Base-by-base conservation (phyloP, 768 basidiomycete species). In the Suillus bovinus region DNA sequence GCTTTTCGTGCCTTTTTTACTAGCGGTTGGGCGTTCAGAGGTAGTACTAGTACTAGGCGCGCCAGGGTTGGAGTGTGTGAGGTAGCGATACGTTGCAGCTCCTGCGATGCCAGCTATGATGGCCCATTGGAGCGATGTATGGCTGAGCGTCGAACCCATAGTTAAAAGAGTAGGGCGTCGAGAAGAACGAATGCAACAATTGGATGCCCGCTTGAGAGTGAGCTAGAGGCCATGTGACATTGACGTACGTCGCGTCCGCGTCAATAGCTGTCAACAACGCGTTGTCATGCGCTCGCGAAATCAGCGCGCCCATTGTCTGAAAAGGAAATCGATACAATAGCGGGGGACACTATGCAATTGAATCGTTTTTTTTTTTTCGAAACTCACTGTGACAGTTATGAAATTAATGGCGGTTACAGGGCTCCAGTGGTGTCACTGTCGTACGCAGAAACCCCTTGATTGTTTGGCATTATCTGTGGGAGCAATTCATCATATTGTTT, bases 61-160 rank as follows among this genome's bases (percentile, higher is more conserved):
- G 29, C 50, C 41, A 4, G 56, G 14, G 24, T 50, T 55, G 52
- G 61, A n/a, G 58, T 70, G 66, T 16, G 66, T 65, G 50, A 67
- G 42, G 65, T 81, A 81, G 31, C 79, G 79, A 24, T 79, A 66
- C 5, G 76, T 79, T 50, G 82, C 70, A 20, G 78, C 77, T 58
- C 79, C 79, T 49, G 75, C 76, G 46, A 82, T 71, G 50, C 80
- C 74, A 34, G 74, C 71, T 31, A 72, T 70, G 47, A 80, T 33
- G 33, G 77, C 72, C 46, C 72, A 63, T 66, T 83, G 79, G 24
- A 79, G 60, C 22, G 79, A 71, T 14, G 84, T 57, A 42, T 74
- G 71, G 63, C 83, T 84, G 61, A 81, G 78, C 58, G 80, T 67
- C 24, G 80, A 76, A 50, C 83, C 83, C 83, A 84, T n/a, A n/a